Conservation (phyloP, 1,284 basidiomycete species). For the Chondrostereum purpureum region DNA sequence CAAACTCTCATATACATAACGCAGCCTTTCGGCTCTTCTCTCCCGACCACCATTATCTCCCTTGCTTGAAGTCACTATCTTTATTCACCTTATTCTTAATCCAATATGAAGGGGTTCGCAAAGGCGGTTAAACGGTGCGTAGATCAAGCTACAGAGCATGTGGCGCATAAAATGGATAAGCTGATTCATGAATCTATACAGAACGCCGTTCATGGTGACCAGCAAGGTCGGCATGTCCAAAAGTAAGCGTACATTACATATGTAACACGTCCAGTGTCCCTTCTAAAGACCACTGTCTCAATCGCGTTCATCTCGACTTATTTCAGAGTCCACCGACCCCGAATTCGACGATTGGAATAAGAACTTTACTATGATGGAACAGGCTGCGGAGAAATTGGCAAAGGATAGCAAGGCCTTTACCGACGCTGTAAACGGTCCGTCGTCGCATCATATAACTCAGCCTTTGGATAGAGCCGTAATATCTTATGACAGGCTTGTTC, state of each 20-base stretch:
- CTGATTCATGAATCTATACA: conserved; percentile 20
- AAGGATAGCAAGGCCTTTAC: conserved; percentile 89
- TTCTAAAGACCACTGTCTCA: too few relatives aligned
- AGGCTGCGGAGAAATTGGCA: conserved; percentile 80
- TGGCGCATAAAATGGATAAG: not conserved
- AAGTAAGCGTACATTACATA: conserved; percentile 51
- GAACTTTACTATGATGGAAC: conserved; percentile 75
- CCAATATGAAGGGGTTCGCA: conserved; percentile 14
- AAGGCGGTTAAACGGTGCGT: conserved; percentile 14
- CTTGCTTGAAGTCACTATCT: not conserved
- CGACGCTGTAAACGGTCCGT: conserved; percentile 73
- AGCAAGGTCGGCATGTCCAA: conserved; percentile 85
- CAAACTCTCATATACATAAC: too few relatives aligned
- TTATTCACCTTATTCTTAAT: not conserved
- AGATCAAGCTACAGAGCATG: not conserved
- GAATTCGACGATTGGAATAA: conserved; percentile 83
- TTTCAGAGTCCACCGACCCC: conserved; percentile 74
- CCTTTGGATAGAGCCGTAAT: not conserved
- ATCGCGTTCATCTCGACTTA: not conserved
- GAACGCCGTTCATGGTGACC: conserved; percentile 85
- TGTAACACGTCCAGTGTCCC: not conserved
- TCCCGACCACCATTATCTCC: too few relatives aligned
- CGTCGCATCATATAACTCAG: not conserved
- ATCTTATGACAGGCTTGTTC: conserved; percentile 64
- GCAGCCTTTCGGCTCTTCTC: too few relatives aligned